phyloP scores from a whole-genome alignment of 495 filamentous ascomycete genomes.

The Extremus antarcticus region DNA sequence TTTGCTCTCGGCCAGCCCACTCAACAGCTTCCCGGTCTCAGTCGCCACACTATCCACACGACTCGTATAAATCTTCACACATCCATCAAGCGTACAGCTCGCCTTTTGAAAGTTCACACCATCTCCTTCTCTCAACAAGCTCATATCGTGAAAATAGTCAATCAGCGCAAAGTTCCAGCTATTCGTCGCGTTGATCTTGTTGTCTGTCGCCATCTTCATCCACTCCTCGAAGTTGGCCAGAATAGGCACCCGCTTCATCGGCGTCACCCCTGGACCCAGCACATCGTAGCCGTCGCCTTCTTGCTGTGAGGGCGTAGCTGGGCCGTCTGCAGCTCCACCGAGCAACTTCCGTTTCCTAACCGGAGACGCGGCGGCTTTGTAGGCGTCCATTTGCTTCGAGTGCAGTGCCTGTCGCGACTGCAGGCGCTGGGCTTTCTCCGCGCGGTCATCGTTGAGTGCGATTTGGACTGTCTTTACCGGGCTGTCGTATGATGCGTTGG shows the following conservation, averaged over 20 bases:
- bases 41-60: conserved; percentile 96
- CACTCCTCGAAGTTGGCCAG: conserved; percentile 98
- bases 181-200: conserved; percentile 98
- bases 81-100: conserved; percentile 94
- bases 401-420: conserved; percentile 81
- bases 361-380: conserved; percentile 83
- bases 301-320: conserved; percentile 52
- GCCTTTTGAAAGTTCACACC: conserved; percentile 98
- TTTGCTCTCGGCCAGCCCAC: conserved; percentile 84
- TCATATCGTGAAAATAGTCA: conserved; percentile 99
- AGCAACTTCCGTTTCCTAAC: conserved; percentile 58
- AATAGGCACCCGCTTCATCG: conserved; percentile 92
- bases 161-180: conserved; percentile 99
- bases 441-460: conserved; percentile 88
- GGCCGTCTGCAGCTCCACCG: conserved; percentile 56
- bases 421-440: conserved; percentile 79
- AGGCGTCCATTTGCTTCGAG: conserved; percentile 81
- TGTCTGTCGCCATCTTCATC: conserved; percentile 99
- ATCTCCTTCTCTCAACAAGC: conserved; percentile 87
- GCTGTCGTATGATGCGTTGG: conserved; percentile 4
- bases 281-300: conserved; percentile 42
- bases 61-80: conserved; percentile 98
- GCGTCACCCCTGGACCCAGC: conserved; percentile 64
- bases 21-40: conserved; percentile 90
- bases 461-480: conserved; percentile 39